phyloP scores from a whole-genome alignment of 768 basidiomycete genomes.

The Hirschioporus abietinus region DNA sequence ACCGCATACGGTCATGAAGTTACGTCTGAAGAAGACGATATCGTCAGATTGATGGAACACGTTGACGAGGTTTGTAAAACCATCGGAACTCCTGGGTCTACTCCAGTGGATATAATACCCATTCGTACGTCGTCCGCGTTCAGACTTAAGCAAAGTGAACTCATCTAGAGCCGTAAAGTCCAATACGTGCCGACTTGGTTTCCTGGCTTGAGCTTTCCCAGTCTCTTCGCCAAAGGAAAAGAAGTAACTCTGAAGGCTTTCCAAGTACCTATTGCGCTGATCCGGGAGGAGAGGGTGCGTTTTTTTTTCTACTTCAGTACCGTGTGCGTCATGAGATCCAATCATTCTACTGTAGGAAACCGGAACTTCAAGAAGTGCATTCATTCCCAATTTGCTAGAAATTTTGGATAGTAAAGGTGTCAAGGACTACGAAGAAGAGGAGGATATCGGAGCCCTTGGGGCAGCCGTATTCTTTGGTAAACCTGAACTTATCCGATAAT shows the following conservation, averaged over 20 bases:
- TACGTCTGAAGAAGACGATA: slow-evolving; percentile 32
- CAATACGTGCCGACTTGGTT: neutral
- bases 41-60: slow-evolving; percentile 33
- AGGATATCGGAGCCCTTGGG: neutral
- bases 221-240: neutral
- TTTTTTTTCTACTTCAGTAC: neutral
- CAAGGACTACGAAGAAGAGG: neutral
- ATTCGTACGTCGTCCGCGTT: slow-evolving; percentile 12
- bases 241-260: neutral
- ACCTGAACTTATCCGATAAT: slow-evolving; percentile 5
- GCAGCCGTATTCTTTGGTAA: neutral
- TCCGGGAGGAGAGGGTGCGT: neutral
- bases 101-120: slow-evolving; percentile 21
- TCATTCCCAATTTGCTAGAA: neutral
- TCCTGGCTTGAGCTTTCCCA: neutral
- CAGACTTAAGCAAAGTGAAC: neutral
- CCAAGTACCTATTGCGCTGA: neutral
- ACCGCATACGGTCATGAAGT: slow-evolving; percentile 51
- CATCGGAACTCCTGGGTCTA: slow-evolving; percentile 14
- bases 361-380: neutral
- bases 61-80: slow-evolving; percentile 10
- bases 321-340: neutral
- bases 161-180: neutral
- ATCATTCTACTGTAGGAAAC: neutral
- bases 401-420: neutral